These are phyloP conservation scores for Acacia acuminata DNA, from an alignment of 306 rosid genomes.

Conservation along the genomic window DNA sequence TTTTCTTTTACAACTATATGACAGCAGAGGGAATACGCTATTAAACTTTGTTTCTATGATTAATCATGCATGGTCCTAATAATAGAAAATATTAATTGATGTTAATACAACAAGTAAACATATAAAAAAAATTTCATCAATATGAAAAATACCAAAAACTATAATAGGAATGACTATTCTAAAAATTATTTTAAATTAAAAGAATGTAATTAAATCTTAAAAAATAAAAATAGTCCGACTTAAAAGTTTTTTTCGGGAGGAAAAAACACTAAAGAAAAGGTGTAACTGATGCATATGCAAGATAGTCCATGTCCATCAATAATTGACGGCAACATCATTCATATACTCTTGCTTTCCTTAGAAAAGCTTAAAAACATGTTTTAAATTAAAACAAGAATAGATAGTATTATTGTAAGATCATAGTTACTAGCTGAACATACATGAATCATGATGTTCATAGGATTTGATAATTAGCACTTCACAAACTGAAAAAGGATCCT, in stretches of 20 bases:
- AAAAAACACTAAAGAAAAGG: neutral
- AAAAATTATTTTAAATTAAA: no score
- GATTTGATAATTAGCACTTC: constrained; percentile 11
- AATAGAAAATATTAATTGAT: no score
- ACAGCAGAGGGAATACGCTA: neutral
- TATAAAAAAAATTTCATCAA: no score
- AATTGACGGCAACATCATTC: neutral
- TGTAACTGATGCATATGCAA: neutral
- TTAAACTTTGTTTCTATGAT: no score
- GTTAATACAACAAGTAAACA: neutral
- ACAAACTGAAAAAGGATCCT: constrained; percentile 14
- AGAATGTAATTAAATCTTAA: no score
- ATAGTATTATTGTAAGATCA: neutral
- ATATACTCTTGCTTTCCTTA: neutral
- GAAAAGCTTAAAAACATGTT: neutral
- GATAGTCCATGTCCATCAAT: neutral
- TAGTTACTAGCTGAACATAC: constrained; percentile 11
- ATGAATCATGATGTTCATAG: constrained; percentile 6
- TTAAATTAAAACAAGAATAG: neutral
- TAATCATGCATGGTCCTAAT: neutral
- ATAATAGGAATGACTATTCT: no score
- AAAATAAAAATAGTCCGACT: neutral
- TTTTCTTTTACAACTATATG: no score
- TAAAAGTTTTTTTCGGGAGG: neutral
- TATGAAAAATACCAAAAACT: no score